Conservation (phyloP, 495 filamentous ascomycete species). For the Collariella sp. region DNA sequence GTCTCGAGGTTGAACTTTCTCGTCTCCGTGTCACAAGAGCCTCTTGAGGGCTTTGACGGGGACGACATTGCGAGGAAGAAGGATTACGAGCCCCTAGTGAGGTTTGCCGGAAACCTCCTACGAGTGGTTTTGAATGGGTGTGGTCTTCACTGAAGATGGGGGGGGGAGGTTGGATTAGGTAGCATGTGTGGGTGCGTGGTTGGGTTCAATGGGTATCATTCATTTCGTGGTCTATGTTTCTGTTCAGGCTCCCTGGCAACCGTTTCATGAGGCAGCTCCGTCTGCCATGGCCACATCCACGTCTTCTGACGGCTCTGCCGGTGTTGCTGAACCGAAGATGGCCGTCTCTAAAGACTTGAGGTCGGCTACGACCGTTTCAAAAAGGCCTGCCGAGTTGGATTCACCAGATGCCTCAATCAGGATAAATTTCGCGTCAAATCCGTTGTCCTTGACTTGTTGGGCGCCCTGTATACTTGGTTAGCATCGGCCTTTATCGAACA, state of each 20-base stretch:
- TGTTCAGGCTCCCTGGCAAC: not conserved
- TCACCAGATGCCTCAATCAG: conserved; percentile 60
- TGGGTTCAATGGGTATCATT: conserved; percentile 1
- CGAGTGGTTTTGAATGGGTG: not conserved
- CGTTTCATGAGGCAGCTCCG: not conserved
- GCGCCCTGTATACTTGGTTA: conserved; percentile 44
- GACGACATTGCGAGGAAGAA: too few species aligned
- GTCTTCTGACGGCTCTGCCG: not conserved
- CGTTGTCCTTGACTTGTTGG: conserved; percentile 61
- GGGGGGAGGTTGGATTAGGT: not conserved
- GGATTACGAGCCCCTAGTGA: too few species aligned
- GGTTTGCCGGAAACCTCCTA: too few species aligned
- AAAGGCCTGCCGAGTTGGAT: conserved; percentile 49
- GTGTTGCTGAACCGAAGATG: conserved; percentile 16
- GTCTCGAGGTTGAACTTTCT: too few species aligned
- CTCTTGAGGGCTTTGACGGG: too few species aligned
- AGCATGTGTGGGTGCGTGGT: not conserved
- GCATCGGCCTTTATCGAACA: not conserved
- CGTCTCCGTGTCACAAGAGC: too few species aligned
- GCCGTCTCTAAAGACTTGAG: conserved; percentile 26
- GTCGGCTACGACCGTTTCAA: conserved; percentile 59
- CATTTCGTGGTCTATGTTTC: not conserved
- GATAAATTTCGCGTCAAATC: conserved; percentile 61
- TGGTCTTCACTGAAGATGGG: not conserved
- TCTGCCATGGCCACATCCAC: conserved; percentile 20